Evolutionary conservation across 441 rosid species (phyloP).

Genomic region (Populus hybrid): DNA sequence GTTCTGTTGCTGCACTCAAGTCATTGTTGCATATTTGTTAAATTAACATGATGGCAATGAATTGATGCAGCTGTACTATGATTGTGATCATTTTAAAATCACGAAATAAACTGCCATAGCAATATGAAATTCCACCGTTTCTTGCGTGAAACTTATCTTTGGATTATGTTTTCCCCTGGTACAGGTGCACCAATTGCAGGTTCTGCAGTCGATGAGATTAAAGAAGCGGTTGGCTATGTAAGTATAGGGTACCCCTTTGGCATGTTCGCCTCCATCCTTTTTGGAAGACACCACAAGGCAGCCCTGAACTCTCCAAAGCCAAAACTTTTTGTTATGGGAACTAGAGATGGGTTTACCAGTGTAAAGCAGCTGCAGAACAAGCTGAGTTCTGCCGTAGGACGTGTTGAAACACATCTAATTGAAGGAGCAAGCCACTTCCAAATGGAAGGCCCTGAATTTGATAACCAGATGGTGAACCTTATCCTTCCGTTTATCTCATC

Average conservation of each 20-base stretch:
- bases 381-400: constrained; percentile 62
- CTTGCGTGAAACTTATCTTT: not conserved
- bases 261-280: constrained; percentile 69
- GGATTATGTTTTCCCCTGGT: not conserved
- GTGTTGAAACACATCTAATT: constrained; percentile 62
- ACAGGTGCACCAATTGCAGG: constrained; percentile 95
- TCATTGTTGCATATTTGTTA: not conserved
- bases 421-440: constrained; percentile 91
- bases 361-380: constrained; percentile 80
- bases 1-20: not conserved
- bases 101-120: not conserved
- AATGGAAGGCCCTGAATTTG: constrained; percentile 87
- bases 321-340: constrained; percentile 91
- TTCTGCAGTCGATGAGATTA: constrained; percentile 74
- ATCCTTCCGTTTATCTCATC: constrained; percentile 57
- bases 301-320: constrained; percentile 69
- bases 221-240: constrained; percentile 76
- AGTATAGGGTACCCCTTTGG: constrained; percentile 96
- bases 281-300: constrained; percentile 81
- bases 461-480: constrained; percentile 65
- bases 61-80: not conserved
- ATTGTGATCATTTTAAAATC: not conserved
- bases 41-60: not conserved
- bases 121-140: not conserved
- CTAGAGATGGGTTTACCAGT: constrained; percentile 81